These are phyloP conservation scores for Apophysomyces trapeziformis DNA, from an alignment of 371 early-diverging fungal genomes.

Conservation along the genomic window DNA sequence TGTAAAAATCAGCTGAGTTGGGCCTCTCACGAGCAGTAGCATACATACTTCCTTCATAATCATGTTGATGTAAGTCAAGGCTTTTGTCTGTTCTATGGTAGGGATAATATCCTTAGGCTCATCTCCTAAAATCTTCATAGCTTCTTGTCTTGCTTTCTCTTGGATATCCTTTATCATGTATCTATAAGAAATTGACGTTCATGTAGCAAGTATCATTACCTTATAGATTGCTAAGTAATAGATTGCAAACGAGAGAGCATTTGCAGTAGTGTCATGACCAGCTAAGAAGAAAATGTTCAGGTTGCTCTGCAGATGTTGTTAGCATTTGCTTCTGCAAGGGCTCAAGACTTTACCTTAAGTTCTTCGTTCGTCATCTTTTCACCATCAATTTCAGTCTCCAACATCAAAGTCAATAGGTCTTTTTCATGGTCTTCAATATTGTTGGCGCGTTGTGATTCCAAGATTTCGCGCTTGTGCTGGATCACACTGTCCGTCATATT, in stretches of 20 bases:
- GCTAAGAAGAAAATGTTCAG: slow-evolving; percentile 31
- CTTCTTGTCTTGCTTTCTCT: slow-evolving; percentile 29
- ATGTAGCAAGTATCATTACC: not conserved
- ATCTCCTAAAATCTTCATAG: slow-evolving; percentile 17
- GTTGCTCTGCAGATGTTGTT: slow-evolving; percentile 17
- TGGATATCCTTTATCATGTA: slow-evolving; percentile 15
- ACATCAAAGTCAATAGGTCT: not conserved
- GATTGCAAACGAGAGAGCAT: slow-evolving; percentile 20
- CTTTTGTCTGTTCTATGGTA: slow-evolving; percentile 10
- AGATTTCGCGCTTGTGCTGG: not conserved
- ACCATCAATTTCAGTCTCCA: not conserved
- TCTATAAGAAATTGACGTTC: not conserved
- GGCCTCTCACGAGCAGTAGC: not conserved
- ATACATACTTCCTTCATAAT: slow-evolving; percentile 8
- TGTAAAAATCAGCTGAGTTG: not conserved
- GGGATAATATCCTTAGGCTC: slow-evolving; percentile 13
- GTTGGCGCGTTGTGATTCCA: not conserved
- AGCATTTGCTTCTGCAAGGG: too few relatives aligned
- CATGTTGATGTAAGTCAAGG: not conserved
- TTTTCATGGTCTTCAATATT: slow-evolving; percentile 6
- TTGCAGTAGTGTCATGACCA: slow-evolving; percentile 29
- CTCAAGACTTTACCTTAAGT: not conserved
- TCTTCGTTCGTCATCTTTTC: not conserved
- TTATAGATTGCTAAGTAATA: slow-evolving; percentile 23
- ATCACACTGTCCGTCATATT: slow-evolving; percentile 12